These are phyloP conservation scores for Lathyrus aphaca DNA, from an alignment of 306 rosid genomes.

Conservation along the genomic window DNA sequence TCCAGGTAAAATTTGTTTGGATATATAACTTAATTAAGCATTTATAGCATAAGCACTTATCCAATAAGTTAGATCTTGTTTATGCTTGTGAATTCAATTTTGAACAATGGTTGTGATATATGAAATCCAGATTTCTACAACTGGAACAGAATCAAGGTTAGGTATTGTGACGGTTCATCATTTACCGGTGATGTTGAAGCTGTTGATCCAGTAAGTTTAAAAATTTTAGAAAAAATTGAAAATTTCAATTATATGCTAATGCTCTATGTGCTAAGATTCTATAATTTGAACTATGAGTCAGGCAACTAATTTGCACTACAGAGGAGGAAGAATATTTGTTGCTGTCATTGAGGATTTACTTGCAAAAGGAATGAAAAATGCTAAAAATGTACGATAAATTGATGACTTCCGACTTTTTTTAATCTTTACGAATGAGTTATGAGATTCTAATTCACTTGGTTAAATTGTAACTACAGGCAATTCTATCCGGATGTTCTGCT, in stretches of 20 bases:
- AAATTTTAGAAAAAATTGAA: slow-evolving; percentile 18
- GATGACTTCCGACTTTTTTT: neutral
- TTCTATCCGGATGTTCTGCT: slow-evolving; percentile 89
- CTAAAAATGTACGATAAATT: slow-evolving; percentile 59
- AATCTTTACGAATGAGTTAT: neutral
- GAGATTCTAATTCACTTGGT: slow-evolving; percentile 2
- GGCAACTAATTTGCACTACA: slow-evolving; percentile 78
- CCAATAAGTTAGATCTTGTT: neutral
- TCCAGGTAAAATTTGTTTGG: slow-evolving; percentile 58
- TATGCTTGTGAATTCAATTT: neutral
- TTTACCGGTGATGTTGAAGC: slow-evolving; percentile 87
- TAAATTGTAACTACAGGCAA: slow-evolving; percentile 58
- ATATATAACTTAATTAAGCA: neutral
- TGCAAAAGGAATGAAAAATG: slow-evolving; percentile 82
- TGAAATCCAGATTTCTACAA: slow-evolving; percentile 66
- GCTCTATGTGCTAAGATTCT: slow-evolving; percentile 26
- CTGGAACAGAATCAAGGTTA: slow-evolving; percentile 84
- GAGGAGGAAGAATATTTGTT: slow-evolving; percentile 77
- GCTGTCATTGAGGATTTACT: slow-evolving; percentile 70
- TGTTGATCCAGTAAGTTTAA: slow-evolving; percentile 64
- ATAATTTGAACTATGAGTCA: slow-evolving; percentile 31
- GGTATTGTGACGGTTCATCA: slow-evolving; percentile 91
- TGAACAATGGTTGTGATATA: slow-evolving; percentile 12
- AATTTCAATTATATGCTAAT: neutral
- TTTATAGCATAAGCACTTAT: neutral